Evolutionary conservation across 768 basidiomycete genomes (phyloP).

Genomic region (Artomyces pyxidatus): DNA sequence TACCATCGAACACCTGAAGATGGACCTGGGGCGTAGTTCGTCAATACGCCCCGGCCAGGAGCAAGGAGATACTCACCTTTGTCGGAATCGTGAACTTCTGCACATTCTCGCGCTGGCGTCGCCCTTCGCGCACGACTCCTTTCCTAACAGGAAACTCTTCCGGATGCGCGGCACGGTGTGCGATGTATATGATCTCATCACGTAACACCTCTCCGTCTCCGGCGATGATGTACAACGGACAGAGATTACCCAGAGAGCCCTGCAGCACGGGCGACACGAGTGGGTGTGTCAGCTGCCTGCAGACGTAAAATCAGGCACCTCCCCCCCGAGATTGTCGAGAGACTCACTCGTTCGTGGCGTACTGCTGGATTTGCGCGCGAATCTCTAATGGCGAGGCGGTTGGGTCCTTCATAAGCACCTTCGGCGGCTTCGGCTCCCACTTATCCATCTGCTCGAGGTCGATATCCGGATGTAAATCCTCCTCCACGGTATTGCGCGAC

Average conservation of each 20-base stretch:
- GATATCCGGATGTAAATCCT: neutral
- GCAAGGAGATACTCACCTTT: slow-evolving; percentile 25
- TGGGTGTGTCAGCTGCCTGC: slow-evolving; percentile 54
- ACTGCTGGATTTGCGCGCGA: slow-evolving; percentile 66
- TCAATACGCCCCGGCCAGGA: slow-evolving; percentile 19
- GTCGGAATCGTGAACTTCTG: slow-evolving; percentile 45
- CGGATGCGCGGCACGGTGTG: slow-evolving; percentile 76
- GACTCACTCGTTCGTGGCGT: slow-evolving; percentile 63
- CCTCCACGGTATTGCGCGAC: neutral
- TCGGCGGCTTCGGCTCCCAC: slow-evolving; percentile 49
- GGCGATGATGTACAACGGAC: slow-evolving; percentile 64
- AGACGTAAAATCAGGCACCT: neutral
- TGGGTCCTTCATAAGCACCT: slow-evolving; percentile 44
- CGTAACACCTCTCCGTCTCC: slow-evolving; percentile 70
- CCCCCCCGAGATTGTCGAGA: slow-evolving; percentile 7
- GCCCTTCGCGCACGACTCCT: slow-evolving; percentile 38
- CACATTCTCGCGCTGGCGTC: slow-evolving; percentile 43
- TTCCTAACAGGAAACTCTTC: slow-evolving; percentile 50
- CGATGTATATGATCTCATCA: slow-evolving; percentile 72
- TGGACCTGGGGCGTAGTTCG: slow-evolving; percentile 46
- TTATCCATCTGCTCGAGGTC: slow-evolving; percentile 20
- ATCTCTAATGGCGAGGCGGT: slow-evolving; percentile 38
- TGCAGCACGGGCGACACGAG: slow-evolving; percentile 67
- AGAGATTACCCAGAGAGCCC: slow-evolving; percentile 67
- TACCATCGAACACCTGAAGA: slow-evolving; percentile 73